phyloP scores from a whole-genome alignment of 371 early-diverging fungal genomes.

The Entomophthora muscae region DNA sequence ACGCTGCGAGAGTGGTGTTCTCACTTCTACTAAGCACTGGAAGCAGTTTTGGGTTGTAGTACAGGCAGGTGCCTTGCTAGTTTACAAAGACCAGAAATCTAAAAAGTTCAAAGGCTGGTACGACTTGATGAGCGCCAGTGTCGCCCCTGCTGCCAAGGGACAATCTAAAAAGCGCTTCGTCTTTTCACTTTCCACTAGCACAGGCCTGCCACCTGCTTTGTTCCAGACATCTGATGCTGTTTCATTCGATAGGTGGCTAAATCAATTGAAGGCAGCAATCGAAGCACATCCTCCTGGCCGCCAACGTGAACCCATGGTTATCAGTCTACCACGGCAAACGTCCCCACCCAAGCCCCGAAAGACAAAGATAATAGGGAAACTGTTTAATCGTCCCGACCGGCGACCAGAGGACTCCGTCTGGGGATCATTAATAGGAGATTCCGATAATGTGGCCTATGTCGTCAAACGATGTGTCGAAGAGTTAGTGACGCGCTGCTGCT shows the following conservation, averaged over 20 bases:
- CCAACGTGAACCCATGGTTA: background rate
- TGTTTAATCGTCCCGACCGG: background rate
- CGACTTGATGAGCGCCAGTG: background rate
- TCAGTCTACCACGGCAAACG: background rate
- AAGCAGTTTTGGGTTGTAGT: slow-evolving; percentile 3
- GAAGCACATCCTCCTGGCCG: background rate
- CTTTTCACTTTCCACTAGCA: background rate
- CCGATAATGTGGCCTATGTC: background rate
- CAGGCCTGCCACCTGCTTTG: background rate
- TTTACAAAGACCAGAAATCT: background rate
- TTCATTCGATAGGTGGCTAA: background rate
- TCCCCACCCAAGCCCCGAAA: background rate
- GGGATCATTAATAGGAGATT: background rate
- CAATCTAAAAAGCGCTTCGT: slow-evolving; percentile 7
- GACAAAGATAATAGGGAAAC: background rate
- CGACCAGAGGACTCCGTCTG: background rate
- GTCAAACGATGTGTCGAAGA: slow-evolving; percentile 1
- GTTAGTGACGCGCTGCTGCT: background rate
- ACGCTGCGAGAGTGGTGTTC: background rate
- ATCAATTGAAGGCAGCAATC: background rate
- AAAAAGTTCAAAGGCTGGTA: slow-evolving; percentile 6
- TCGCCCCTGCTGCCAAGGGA: background rate
- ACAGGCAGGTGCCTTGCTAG: background rate
- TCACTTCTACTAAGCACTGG: slow-evolving; percentile 8
- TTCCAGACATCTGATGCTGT: background rate